These are phyloP conservation scores for Eustoma russellianum DNA, from an alignment of 257 asterid species.

Conservation along the genomic window DNA sequence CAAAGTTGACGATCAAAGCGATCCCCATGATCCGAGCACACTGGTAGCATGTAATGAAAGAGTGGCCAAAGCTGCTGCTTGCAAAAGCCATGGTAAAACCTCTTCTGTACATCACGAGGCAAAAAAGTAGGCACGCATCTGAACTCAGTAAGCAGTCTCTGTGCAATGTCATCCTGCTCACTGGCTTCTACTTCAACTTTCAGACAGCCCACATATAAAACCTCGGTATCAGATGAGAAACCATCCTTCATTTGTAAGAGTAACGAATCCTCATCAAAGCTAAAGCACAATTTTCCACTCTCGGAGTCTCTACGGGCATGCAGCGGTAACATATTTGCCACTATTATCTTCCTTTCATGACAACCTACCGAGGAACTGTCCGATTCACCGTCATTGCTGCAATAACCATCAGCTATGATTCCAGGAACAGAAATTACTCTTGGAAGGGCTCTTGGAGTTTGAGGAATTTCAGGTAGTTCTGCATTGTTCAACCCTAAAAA, in stretches of 20 bases:
- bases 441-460: slow-evolving; percentile 68
- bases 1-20: slow-evolving; percentile 79
- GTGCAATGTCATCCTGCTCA: slow-evolving; percentile 84
- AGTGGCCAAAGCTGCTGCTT: slow-evolving; percentile 95
- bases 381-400: slow-evolving; percentile 58
- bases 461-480: slow-evolving; percentile 44
- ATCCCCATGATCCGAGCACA: slow-evolving; percentile 85
- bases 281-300: slow-evolving; percentile 58
- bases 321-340: slow-evolving; percentile 79
- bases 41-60: slow-evolving; percentile 91
- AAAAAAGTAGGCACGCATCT: slow-evolving; percentile 79
- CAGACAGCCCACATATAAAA: slow-evolving; percentile 75
- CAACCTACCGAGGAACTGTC: slow-evolving; percentile 47
- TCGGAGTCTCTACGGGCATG: slow-evolving; percentile 49
- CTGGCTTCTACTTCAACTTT: slow-evolving; percentile 60
- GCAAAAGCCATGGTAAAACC: slow-evolving; percentile 73
- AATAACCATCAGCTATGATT: slow-evolving; percentile 48
- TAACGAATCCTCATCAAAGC: slow-evolving; percentile 68
- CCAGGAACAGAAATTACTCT: slow-evolving; percentile 72
- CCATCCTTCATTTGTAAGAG: slow-evolving; percentile 77
- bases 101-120: slow-evolving; percentile 60
- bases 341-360: slow-evolving; percentile 62
- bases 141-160: slow-evolving; percentile 63
- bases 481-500: slow-evolving; percentile 63
- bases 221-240: slow-evolving; percentile 64